Base-by-base conservation (phyloP, 208 protist genomes). In the Trypanosoma lewisi region DNA sequence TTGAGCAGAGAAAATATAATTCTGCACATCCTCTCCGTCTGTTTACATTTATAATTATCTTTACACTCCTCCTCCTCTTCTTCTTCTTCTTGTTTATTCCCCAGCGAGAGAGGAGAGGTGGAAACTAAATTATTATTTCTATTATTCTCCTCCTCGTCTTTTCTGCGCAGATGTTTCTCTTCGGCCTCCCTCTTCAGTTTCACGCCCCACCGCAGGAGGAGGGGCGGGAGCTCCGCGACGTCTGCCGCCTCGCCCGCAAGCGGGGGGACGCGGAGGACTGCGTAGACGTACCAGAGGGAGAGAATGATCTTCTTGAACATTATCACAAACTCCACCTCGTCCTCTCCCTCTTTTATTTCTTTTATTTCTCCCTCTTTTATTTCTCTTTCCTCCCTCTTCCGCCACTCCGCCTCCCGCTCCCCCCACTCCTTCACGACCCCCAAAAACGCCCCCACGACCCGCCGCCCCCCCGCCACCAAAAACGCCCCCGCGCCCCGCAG, bases 141-240 rank as follows among this genome's bases (percentile, higher is more conserved):
- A n/a, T n/a, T n/a, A n/a, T n/a, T n/a, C n/a, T n/a, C n/a, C n/a
- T n/a, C n/a, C n/a, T n/a, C n/a, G n/a, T n/a, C n/a, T n/a, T n/a
- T n/a, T n/a, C n/a, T n/a, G n/a, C n/a, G n/a, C n/a, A n/a, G n/a
- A n/a, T n/a, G n/a, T n/a, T n/a, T n/a, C n/a, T n/a, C n/a, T n/a
- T n/a, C n/a, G n/a, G n/a, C 34, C 11, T 49, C 6, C 27, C 0
- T 30, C 17, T 51, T 4, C 44, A 37, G 14, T 30, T 36, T 23
- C 17, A 14, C 44, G 14, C 44, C 12, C 41, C 60, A 65, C 6
- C 42, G 28, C 25, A 85, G 72, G 39, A 90, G 80, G 27, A 77
- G 67, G 5, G 80, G 70, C n/a, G 81, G 83, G 39, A 93, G 70
- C 44, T 93, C 87, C 17, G 78, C 77, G 14, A 93, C 45, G 11